Base-by-base conservation (phyloP, 345 rosid species). In the Balakata baccata region DNA sequence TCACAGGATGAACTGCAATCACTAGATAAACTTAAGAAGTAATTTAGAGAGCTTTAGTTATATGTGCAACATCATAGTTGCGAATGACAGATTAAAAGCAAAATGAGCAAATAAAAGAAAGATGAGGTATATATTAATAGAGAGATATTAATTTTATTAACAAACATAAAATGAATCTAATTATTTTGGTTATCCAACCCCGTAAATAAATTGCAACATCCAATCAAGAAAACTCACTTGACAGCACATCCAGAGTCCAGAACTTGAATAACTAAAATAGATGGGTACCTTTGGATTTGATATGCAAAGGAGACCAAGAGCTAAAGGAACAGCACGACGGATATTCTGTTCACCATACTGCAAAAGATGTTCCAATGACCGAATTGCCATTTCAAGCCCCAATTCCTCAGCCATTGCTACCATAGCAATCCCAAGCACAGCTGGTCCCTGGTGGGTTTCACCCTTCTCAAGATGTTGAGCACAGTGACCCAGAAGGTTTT, bases 401-500 rank as follows among this genome's bases (percentile, higher is more conserved):
- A 96, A 77, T 75, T 96, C 99, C 87, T 96, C 97, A 65, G 97
- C 94, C 98, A 96, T 96, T 69, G 98, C 94, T 29, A 93, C 93
- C 97, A 96, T 86, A n/a, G 97, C 97, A 79, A 96, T 86, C 75
- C 99, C 99, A 77, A 96, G 92, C 61, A 96, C 93, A 67, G 96
- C 99, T 54, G 97, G 92, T 37, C 97, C 99, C 79, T 96, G 98
- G 82, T 91, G 90, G 66, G 84, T 86, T 73, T 90, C 97, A 53
- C 91, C 92, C 74, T 90, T 91, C 81, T 91, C 98, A 49, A 91
- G 87, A 86, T 91, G 96, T 59, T 91, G 92, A 63, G 90, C 90
- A 78, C 99, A 96, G 78, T 90, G 89, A 73, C 89, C 92, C 38
- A 92, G 87, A 78, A 95, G 95, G 80, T 88, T 89, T 83, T 95